Base-by-base conservation (phyloP, 805 yeast species). In the Teunomyces pallodes region DNA sequence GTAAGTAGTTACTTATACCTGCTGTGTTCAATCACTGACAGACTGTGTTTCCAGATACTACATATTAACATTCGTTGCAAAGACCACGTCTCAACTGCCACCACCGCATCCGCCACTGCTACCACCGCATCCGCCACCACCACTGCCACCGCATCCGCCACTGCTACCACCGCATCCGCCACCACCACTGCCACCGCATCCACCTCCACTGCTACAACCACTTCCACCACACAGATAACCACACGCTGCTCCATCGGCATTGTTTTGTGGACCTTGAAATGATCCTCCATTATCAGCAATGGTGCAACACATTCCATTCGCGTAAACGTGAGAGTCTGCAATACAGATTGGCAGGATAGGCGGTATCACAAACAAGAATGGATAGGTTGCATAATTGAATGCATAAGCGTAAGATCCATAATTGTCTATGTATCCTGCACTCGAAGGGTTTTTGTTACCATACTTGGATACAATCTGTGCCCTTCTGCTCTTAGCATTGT, bases 331-430 rank as follows among this genome's bases (percentile, higher is more conserved):
- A 36, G 51, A 47, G 3, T 41, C 43, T 3, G 36, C 14, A 6
- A 9, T 17, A 4, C 35, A 29, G 10, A 49, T 14, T 3, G 53
- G 53, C 9, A 24, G 41, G 4, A 41, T 27, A 1, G 56, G 56
- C 2, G 54, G 49, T 5, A 46, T 28, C 24, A 53, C 56, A 31
- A 43, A 53, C 5, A 49, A 28, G 17, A 36, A 41, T 5, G 51
- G 50, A 33, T 49, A 40, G 39, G 42, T 12, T 45, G 48, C 13
- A 41, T 41, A 45, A 36, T 27, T 10, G 26, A n/a, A 38, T 38
- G 43, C 32, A 12, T 38, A 38, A 3, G 30, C 17, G 17, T 13
- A 32, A n/a, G 35, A 32, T 32, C 35, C 35, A 32, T 32, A 32
- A 4, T 9, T 14, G 13, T 36, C 41, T 4, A 8, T 17, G 5